These are phyloP conservation scores for Santalum album DNA, from an alignment of 164 flowering plant genomes.

Conservation along the genomic window DNA sequence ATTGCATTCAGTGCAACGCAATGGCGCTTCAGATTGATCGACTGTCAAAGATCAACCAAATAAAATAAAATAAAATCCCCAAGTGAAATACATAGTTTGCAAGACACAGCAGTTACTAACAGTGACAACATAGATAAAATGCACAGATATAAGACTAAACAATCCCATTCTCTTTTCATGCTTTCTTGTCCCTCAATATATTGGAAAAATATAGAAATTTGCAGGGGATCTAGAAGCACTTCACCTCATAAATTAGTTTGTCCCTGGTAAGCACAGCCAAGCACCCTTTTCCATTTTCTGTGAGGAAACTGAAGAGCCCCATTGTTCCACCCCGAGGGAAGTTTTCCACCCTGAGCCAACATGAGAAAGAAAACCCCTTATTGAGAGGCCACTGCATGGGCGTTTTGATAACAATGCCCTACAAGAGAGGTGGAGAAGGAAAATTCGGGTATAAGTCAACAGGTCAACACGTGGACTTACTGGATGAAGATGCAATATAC, in stretches of 20 bases:
- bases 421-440: conserved; percentile 11
- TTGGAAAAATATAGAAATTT: background rate
- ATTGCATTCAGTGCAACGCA: conserved; percentile 41
- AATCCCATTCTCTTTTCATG: no score
- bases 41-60: no score
- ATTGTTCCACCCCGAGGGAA: conserved; percentile 66
- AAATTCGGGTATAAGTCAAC: background rate
- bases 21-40: conserved; percentile 74
- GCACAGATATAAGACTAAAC: no score
- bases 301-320: conserved; percentile 83
- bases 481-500: background rate
- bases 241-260: conserved; percentile 73
- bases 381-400: conserved; percentile 90
- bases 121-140: no score
- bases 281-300: conserved; percentile 92
- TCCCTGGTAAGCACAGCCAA: conserved; percentile 62
- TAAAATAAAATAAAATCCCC: no score
- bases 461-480: background rate
- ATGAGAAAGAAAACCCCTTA: conserved; percentile 92
- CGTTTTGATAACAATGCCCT: conserved; percentile 78
- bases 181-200: background rate
- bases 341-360: conserved; percentile 93
- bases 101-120: no score
- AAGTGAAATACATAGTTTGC: no score
- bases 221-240: background rate